These are phyloP conservation scores for Excoecaria agallocha DNA, from an alignment of 345 rosid genomes.

Conservation along the genomic window DNA sequence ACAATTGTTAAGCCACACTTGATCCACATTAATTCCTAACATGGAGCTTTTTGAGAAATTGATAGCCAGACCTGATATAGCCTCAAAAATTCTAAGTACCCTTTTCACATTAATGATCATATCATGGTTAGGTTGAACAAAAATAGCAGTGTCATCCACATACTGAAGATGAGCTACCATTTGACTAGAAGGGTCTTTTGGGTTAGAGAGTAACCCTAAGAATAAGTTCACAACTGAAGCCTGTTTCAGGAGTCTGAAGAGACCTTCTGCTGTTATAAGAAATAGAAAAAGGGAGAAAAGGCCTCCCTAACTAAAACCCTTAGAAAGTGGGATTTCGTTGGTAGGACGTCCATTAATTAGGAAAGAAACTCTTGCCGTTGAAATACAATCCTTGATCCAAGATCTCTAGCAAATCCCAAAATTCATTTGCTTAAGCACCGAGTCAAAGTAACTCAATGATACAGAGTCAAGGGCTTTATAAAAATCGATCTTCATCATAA, in stretches of 20 bases:
- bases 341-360: background rate
- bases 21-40: no score
- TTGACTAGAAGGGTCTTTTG: background rate
- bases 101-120: no score
- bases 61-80: no score
- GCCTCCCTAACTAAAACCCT: background rate
- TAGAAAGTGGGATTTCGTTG: background rate
- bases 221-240: background rate
- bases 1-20: no score
- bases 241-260: background rate
- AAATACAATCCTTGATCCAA: background rate
- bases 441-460: background rate
- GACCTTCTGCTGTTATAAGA: background rate
- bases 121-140: no score
- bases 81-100: no score
- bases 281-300: background rate
- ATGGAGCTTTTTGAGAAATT: no score
- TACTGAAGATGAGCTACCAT: no score
- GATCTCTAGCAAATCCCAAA: background rate
- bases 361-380: background rate
- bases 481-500: background rate
- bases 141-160: no score
- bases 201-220: background rate
- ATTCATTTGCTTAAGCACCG: background rate
- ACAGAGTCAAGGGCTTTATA: no score